Conservation (phyloP, 2,329 filamentous ascomycete genomes). For the Lasiodiplodia gonubiensis region DNA sequence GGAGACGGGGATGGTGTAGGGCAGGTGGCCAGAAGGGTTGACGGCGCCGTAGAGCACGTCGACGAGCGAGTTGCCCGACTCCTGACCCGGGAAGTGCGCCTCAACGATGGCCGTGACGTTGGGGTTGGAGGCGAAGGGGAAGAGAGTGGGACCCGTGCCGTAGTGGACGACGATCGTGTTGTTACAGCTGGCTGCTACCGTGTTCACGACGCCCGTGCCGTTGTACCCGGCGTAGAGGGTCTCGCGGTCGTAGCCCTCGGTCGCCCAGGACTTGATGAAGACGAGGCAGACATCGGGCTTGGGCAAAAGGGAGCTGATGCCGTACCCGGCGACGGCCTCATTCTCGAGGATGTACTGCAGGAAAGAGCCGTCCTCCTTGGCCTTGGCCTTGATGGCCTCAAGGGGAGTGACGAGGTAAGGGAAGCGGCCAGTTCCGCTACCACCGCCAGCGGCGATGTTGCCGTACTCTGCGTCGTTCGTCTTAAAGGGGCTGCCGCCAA, state of each 20-base stretch:
- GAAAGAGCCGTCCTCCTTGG: conserved; percentile 21
- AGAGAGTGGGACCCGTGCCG: conserved; percentile 49
- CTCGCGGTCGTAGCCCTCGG: conserved; percentile 52
- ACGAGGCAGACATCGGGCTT: conserved; percentile 58
- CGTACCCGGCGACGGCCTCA: conserved; percentile 11
- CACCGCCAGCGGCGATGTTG: conserved; percentile 52
- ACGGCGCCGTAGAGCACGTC: conserved; percentile 48
- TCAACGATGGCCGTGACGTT: conserved; percentile 47
- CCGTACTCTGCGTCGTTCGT: conserved; percentile 43
- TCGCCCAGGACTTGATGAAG: conserved; percentile 62
- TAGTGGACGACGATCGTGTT: conserved; percentile 60
- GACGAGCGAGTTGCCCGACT: conserved; percentile 48
- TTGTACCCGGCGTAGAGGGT: conserved; percentile 51
- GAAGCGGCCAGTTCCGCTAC: conserved; percentile 49
- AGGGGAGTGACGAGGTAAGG: conserved; percentile 49
- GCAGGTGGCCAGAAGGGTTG: conserved; percentile 48
- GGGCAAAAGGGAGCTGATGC: conserved; percentile 34
- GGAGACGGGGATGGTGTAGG: conserved; percentile 46
- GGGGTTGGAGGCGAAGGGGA: conserved; percentile 48
- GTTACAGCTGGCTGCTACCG: conserved; percentile 53
- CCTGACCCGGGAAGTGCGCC: conserved; percentile 51
- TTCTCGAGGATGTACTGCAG: conserved; percentile 27
- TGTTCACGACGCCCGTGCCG: conserved; percentile 32
- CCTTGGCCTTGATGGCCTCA: conserved; percentile 47
- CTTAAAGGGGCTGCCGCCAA: conserved; percentile 7